Evolutionary conservation across 2,329 filamentous ascomycete genomes (phyloP), one percentile per base, ranked within the genome.

Genomic region (Monilinia laxa): DNA sequence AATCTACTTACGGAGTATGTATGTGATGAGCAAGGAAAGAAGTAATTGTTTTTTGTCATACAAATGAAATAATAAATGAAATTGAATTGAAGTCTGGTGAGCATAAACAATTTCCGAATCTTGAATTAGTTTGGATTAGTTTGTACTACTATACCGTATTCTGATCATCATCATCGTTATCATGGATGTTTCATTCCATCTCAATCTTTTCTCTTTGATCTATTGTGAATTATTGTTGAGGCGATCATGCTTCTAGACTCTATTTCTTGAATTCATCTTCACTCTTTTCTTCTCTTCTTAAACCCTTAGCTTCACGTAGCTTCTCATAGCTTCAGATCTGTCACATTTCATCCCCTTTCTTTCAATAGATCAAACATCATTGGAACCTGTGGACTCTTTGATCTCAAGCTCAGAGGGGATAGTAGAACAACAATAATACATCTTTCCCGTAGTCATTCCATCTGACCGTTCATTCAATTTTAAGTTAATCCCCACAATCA

Each of bases 401-500:
- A 53, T 54, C 14, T 54, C 16, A 35, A n/a, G 31, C 31, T 35
- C 31, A 3, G 7, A 5, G 5, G 31, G 5, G 31, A 35, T 35
- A 35, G 31, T 35, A 25, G 25, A n/a, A 57, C 10, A 25, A 11
- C 11, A 6, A 35, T 25, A 28, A 28, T 25, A 9, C 23, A 42
- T 20, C 10, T 45, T 45, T 28, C 38, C 28, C 7, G 7, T 35
- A 53, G 23, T 56, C 31, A 23, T 56, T 40, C 31, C 10, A 23
- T 31, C 28, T 45, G 10, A 31, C 42, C 42, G 42, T 49, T 35
- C 25, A n/a, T 47, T 45, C 16, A 31, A 14, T 35, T 18, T 45
- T 28, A 47, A n/a, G 20, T 14, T 23, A 38, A 60, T 60, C 57
- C 57, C 45, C 45, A 51, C 57, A 60, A 60, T 51, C 57, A 60